Evolutionary conservation across 1,284 basidiomycete genomes (phyloP), one percentile per base, ranked within the genome.

Genomic region (Austroboletus novae-zelandiae): DNA sequence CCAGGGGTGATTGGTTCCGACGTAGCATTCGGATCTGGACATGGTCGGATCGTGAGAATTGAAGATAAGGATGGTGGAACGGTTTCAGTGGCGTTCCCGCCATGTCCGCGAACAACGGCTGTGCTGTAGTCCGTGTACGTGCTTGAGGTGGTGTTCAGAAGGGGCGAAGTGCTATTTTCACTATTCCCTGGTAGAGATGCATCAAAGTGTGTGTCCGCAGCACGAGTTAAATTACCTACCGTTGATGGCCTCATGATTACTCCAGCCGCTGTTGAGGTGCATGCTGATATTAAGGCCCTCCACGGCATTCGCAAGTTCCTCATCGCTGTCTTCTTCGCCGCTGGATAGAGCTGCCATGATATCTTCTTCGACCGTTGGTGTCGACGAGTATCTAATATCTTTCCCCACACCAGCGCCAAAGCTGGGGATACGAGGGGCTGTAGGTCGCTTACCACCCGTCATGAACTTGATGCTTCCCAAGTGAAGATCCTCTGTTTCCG

Each of bases 401-500:
- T 81, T 80, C 9, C 76, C 87, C 35, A 89, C 74, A 18, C 85
- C 87, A 71, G 84, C 73, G 0, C 89, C 89, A 64, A 94, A 95
- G 70, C 89, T 93, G 0, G 92, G 93, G 52, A 95, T 89, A 17
- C 91, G 76, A 11, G 86, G 89, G 0, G 77, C 82, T 0, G 73
- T 70, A 11, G 83, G 80, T 32, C 84, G 75, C 59, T 80, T 82
- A 7, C 74, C 76, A 9, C 80, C 78, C 1, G 80, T 83, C 73
- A 89, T 81, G 57, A 91, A 89, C 58, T 84, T 87, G 67, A 96
- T 75, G 54, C 89, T 94, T 1, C 95, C 94, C 25, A 97, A 81
- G 69, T 95, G 88, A 41, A 83, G 74, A 54, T 88, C 84, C 35
- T 81, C 79, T 4, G 76, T 76, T 55, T 86, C 83, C 29, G 84